These are phyloP conservation scores for Globisporangium nodosum DNA, from an alignment of 352 stramenopile species.

Conservation along the genomic window DNA sequence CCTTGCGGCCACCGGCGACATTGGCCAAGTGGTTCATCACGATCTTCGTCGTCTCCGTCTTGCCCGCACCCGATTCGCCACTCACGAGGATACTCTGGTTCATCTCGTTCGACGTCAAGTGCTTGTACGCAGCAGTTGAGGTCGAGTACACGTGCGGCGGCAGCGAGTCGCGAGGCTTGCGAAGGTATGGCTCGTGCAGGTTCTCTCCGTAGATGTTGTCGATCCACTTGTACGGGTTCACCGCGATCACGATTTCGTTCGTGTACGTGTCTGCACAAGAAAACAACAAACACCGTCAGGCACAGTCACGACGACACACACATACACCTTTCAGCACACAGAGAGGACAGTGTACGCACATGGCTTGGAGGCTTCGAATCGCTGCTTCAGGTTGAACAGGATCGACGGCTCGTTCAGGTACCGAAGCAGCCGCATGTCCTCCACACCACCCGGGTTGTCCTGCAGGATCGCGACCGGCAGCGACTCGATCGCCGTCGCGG, in stretches of 20 bases:
- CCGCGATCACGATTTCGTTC: conserved; percentile 96
- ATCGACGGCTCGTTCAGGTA: conserved; percentile 93
- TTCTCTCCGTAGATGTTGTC: conserved; percentile 88
- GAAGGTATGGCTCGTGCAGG: conserved; percentile 78
- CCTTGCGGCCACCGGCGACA: conserved; percentile 75
- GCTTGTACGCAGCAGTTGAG: conserved; percentile 82
- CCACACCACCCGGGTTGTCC: conserved; percentile 66
- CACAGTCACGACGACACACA: not conserved
- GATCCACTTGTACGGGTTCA: conserved; percentile 97
- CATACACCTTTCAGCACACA: not conserved
- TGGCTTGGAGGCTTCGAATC: conserved; percentile 87
- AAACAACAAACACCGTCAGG: conserved; percentile 2
- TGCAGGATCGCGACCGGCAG: conserved; percentile 79
- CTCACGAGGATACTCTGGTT: conserved; percentile 89
- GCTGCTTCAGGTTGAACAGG: conserved; percentile 91
- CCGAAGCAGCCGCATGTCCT: conserved; percentile 83
- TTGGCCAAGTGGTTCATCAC: conserved; percentile 87
- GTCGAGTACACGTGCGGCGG: conserved; percentile 83
- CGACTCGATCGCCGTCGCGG: conserved; percentile 75
- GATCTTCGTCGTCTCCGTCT: conserved; percentile 98
- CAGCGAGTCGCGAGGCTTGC: conserved; percentile 58
- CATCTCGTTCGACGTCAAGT: conserved; percentile 66
- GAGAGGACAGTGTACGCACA: conserved; percentile 36
- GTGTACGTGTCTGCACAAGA: conserved; percentile 89
- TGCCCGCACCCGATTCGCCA: conserved; percentile 86